These are phyloP conservation scores for Corylus americana DNA, from an alignment of 306 rosid genomes.

Conservation along the genomic window DNA sequence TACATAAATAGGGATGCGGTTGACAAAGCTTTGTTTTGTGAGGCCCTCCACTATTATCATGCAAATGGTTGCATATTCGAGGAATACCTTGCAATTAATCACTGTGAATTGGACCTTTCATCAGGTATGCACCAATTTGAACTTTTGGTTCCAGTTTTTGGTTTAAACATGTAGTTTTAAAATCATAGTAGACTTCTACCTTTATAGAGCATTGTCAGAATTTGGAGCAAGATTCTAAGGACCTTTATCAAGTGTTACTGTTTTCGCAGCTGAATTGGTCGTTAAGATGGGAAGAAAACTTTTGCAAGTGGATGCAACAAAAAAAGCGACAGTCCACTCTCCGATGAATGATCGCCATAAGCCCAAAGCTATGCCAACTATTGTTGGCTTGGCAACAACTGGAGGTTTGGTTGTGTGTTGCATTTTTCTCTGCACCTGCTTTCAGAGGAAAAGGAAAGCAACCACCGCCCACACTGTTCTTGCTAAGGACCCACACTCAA, in stretches of 20 bases:
- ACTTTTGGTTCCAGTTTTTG: slow-evolving; percentile 18
- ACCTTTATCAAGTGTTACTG: slow-evolving; percentile 25
- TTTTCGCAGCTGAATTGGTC: slow-evolving; percentile 50
- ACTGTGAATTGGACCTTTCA: slow-evolving; percentile 45
- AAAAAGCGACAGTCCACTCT: slow-evolving; percentile 20
- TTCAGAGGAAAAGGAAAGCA: slow-evolving; percentile 52
- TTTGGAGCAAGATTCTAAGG: slow-evolving; percentile 5
- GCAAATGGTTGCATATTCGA: slow-evolving; percentile 60
- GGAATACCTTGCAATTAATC: slow-evolving; percentile 40
- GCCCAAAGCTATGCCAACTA: slow-evolving; percentile 27
- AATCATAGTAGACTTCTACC: slow-evolving; percentile 8
- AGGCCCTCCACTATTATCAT: slow-evolving; percentile 46
- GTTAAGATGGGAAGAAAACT: slow-evolving; percentile 63
- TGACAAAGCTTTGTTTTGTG: slow-evolving; percentile 56
- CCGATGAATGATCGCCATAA: neutral
- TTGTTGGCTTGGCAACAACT: slow-evolving; percentile 49
- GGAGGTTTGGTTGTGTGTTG: slow-evolving; percentile 71
- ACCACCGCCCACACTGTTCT: slow-evolving; percentile 47
- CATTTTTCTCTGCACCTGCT: slow-evolving; percentile 75
- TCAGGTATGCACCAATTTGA: slow-evolving; percentile 43
- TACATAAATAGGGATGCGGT: slow-evolving; percentile 59
- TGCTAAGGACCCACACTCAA: slow-evolving; percentile 57
- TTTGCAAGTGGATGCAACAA: slow-evolving; percentile 38
- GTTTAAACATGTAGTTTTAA: neutral
- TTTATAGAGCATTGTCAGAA: neutral